Percentiles rank a stretch among this genome's conserved stretches.
These are phyloP conservation scores for Dothistroma septosporum DNA, from an alignment of 2,329 filamentous ascomycete species.

Conservation along the genomic window DNA sequence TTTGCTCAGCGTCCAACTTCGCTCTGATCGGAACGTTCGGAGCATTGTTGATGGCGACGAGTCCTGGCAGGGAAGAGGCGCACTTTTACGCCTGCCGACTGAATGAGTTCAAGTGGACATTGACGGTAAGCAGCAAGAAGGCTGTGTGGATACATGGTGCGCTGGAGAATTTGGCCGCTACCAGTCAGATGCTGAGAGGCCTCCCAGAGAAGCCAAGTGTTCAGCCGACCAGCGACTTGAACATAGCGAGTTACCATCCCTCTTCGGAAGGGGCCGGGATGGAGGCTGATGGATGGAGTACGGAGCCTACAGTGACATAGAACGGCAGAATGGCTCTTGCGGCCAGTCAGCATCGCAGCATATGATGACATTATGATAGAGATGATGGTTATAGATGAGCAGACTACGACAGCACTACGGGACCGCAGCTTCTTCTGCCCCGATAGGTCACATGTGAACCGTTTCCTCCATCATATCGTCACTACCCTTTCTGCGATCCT, in stretches of 20 bases:
- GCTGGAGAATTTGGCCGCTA: constrained; percentile 44
- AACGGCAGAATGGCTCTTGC: not conserved
- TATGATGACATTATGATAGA: not conserved
- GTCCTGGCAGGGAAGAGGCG: constrained; percentile 79
- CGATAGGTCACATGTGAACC: too few species aligned
- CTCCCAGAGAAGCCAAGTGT: constrained; percentile 42
- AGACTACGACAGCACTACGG: not conserved
- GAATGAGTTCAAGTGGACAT: constrained; percentile 89
- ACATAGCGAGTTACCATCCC: not conserved
- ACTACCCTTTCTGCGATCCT: too few species aligned
- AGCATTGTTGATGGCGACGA: constrained; percentile 82
- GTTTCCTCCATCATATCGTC: too few species aligned
- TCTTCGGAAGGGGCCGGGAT: not conserved
- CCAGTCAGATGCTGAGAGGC: constrained; percentile 42
- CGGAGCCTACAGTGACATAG: not conserved
- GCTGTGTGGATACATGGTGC: constrained; percentile 49
- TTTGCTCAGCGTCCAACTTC: constrained; percentile 84
- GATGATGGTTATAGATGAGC: not conserved
- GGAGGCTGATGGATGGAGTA: constrained; percentile 1
- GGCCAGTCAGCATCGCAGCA: not conserved
- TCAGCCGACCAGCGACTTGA: not conserved
- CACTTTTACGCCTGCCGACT: constrained; percentile 86
- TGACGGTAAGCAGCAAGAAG: constrained; percentile 77
- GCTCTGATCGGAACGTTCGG: constrained; percentile 93
- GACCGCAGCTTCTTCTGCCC: too few species aligned